Conservation (phyloP, 352 stramenopile genomes). For the Pythium periplocum region DNA sequence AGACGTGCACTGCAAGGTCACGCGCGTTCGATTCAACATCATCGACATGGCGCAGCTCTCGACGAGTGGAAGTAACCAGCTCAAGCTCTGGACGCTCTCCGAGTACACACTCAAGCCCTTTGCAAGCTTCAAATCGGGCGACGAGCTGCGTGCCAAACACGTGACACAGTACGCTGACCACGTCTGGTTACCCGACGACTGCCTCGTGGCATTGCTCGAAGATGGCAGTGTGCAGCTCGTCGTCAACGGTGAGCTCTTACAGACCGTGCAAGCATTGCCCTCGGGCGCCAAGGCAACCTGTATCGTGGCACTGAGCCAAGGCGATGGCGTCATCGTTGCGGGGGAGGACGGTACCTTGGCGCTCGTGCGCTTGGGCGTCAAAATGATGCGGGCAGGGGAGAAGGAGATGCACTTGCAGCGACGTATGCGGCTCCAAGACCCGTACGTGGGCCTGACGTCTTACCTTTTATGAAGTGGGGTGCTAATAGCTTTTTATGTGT, state of each 20-base stretch:
- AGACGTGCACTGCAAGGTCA: constrained; percentile 69
- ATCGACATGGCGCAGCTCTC: constrained; percentile 79
- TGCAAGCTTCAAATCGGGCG: constrained; percentile 70
- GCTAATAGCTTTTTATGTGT: background rate
- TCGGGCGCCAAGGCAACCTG: constrained; percentile 6
- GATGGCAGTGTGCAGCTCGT: constrained; percentile 73
- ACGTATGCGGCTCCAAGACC: constrained; percentile 42
- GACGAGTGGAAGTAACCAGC: constrained; percentile 54
- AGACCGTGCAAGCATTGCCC: constrained; percentile 37
- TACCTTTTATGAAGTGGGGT: background rate
- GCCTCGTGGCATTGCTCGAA: constrained; percentile 58
- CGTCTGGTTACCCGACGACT: constrained; percentile 62
- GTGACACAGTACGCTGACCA: constrained; percentile 50
- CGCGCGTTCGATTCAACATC: constrained; percentile 67
- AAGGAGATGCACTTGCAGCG: constrained; percentile 70
- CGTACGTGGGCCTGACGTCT: constrained; percentile 20
- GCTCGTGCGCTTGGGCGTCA: constrained; percentile 46
- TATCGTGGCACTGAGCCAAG: constrained; percentile 45
- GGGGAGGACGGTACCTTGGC: constrained; percentile 53
- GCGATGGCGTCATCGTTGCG: constrained; percentile 51
- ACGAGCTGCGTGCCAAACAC: constrained; percentile 48
- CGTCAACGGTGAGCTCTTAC: constrained; percentile 64
- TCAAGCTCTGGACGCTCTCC: constrained; percentile 73
- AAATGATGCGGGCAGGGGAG: constrained; percentile 46
- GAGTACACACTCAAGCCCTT: constrained; percentile 68